A percentile compares a stretch with the other conserved stretches of the same genome.
These are phyloP conservation scores for Terfezia boudieri DNA, from an alignment of 495 filamentous ascomycete genomes.

Conservation along the genomic window DNA sequence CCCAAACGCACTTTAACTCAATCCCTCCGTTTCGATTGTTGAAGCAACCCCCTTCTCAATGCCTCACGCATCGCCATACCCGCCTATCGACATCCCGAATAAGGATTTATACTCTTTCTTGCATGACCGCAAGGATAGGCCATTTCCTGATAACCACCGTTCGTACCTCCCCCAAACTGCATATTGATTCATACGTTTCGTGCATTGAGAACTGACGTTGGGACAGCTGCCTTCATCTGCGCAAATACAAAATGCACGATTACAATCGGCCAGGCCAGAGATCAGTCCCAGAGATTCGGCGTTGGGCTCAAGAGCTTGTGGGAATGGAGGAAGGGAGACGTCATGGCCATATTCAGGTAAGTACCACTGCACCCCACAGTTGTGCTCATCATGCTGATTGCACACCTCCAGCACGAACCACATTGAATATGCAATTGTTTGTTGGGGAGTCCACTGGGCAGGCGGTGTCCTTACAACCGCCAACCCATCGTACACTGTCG, in stretches of 20 bases:
- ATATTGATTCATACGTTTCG: background rate
- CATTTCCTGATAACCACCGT: conserved; percentile 31
- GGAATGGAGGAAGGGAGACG: conserved; percentile 64
- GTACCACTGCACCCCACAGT: conserved; percentile 4
- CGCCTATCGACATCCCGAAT: conserved; percentile 36
- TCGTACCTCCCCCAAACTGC: background rate
- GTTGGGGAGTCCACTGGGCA: conserved; percentile 64
- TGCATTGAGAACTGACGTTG: conserved; percentile 3
- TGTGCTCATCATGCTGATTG: too few species aligned
- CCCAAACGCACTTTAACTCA: too few species aligned
- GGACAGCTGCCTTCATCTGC: conserved; percentile 56
- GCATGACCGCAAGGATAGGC: conserved; percentile 49
- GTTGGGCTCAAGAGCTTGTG: conserved; percentile 47
- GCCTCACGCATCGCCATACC: conserved; percentile 34
- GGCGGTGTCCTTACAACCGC: conserved; percentile 63
- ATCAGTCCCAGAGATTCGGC: conserved; percentile 50
- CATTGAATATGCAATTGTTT: conserved; percentile 48
- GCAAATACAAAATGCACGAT: conserved; percentile 48
- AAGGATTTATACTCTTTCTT: conserved; percentile 55
- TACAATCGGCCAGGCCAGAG: conserved; percentile 46
- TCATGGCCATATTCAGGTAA: conserved; percentile 36
- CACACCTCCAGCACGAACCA: conserved; percentile 37
- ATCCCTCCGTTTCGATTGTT: too few species aligned
- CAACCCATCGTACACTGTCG: conserved; percentile 67
- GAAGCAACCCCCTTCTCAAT: conserved; percentile 20